Evolutionary conservation across 164 flowering plant genomes (phyloP).

Genomic region (Annona squamosa): DNA sequence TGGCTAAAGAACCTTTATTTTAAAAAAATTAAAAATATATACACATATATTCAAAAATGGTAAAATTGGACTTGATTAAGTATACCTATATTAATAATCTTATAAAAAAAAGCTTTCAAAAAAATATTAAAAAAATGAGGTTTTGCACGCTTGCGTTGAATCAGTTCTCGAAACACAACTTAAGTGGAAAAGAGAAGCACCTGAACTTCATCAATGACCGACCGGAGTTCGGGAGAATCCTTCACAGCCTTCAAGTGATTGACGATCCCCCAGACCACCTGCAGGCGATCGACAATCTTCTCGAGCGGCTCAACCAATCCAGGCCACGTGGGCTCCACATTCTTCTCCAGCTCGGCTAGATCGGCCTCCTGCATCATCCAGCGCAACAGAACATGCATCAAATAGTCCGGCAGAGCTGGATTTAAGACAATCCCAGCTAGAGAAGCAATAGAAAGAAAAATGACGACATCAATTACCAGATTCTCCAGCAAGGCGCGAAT

Average conservation of each 20-base stretch:
- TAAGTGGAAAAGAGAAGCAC: slow-evolving; percentile 20
- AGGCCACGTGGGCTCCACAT: slow-evolving; percentile 87
- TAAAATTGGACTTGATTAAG: no score
- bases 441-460: neutral
- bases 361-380: slow-evolving; percentile 55
- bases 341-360: slow-evolving; percentile 68
- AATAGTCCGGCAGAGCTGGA: neutral
- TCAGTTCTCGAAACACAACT: no score
- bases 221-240: slow-evolving; percentile 81
- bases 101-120: no score
- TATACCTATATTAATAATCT: no score
- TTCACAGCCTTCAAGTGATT: slow-evolving; percentile 89
- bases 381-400: neutral
- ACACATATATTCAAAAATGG: no score
- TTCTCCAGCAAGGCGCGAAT: slow-evolving; percentile 57
- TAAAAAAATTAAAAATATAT: no score
- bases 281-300: slow-evolving; percentile 63
- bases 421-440: neutral
- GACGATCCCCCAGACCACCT: slow-evolving; percentile 86
- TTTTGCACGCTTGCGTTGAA: no score
- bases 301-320: slow-evolving; percentile 92
- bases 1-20: no score
- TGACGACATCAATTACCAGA: slow-evolving; percentile 36
- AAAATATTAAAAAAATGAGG: no score
- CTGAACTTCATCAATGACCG: slow-evolving; percentile 95